These are phyloP conservation scores for Kernera saxatilis DNA, from an alignment of 345 rosid genomes.

Conservation along the genomic window DNA sequence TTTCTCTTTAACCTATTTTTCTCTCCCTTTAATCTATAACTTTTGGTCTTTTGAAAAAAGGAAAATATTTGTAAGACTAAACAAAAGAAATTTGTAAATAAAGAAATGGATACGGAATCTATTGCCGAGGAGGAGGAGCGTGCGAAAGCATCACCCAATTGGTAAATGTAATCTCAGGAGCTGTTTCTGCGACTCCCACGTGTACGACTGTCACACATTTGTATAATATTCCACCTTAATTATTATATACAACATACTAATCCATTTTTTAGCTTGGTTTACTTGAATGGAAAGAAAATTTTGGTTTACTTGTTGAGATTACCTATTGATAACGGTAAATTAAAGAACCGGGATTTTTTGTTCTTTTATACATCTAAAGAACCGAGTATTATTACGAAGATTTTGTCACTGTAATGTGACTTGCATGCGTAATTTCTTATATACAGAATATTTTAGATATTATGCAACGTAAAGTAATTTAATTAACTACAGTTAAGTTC, in stretches of 20 bases:
- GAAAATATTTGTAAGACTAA: background rate
- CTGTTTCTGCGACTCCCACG: conserved; percentile 8
- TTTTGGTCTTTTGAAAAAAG: background rate
- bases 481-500: background rate
- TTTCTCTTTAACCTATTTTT: background rate
- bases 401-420: background rate
- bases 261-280: background rate
- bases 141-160: conserved; percentile 8
- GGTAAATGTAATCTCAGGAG: background rate
- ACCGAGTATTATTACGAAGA: background rate
- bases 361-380: too few species aligned
- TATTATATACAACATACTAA: background rate
- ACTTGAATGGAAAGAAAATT: background rate
- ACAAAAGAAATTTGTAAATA: background rate
- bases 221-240: background rate
- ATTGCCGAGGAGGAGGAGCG: background rate
- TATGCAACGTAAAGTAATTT: background rate
- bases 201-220: background rate
- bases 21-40: background rate
- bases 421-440: too few species aligned
- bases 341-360: too few species aligned
- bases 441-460: too few species aligned
- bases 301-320: background rate
- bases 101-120: background rate
- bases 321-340: background rate